These are phyloP conservation scores for Ramaria rubella DNA, from an alignment of 768 basidiomycete species.

Conservation along the genomic window DNA sequence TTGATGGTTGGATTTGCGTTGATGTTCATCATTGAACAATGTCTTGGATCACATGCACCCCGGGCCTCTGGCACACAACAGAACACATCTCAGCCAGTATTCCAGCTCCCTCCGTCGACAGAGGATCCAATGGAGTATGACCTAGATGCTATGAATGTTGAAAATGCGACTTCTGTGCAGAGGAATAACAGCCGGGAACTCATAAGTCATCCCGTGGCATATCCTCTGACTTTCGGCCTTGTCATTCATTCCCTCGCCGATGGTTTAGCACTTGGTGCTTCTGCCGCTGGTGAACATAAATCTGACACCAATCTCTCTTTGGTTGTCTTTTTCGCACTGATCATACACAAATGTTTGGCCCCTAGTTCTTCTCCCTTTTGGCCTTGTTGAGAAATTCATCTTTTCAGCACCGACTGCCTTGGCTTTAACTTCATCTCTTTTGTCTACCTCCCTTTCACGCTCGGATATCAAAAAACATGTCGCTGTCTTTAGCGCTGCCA, in stretches of 20 bases:
- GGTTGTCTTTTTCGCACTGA: slow-evolving; percentile 84
- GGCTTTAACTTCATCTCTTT: slow-evolving; percentile 77
- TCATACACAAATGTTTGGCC: slow-evolving; percentile 65
- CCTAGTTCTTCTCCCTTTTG: neutral
- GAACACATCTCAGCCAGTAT: neutral
- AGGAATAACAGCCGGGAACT: slow-evolving; percentile 12
- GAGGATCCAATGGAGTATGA: slow-evolving; percentile 15
- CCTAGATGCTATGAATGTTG: slow-evolving; percentile 13
- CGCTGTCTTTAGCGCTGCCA: slow-evolving; percentile 72
- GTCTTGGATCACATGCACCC: slow-evolving; percentile 29
- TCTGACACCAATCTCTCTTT: slow-evolving; percentile 51
- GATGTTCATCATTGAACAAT: slow-evolving; percentile 66
- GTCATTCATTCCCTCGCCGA: slow-evolving; percentile 87
- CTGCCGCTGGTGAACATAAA: slow-evolving; percentile 30
- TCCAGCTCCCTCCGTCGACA: slow-evolving; percentile 1
- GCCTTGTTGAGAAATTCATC: neutral
- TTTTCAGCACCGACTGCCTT: slow-evolving; percentile 79
- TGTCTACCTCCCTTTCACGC: slow-evolving; percentile 67
- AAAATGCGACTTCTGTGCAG: slow-evolving; percentile 6
- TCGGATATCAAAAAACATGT: slow-evolving; percentile 68
- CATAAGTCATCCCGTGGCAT: slow-evolving; percentile 37
- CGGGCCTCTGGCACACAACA: too few species aligned
- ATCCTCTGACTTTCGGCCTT: slow-evolving; percentile 78
- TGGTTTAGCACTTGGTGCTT: slow-evolving; percentile 86
- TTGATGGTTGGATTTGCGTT: slow-evolving; percentile 55